Conservation (phyloP, 2,329 filamentous ascomycete species). For the Hypoxylon sp. region DNA sequence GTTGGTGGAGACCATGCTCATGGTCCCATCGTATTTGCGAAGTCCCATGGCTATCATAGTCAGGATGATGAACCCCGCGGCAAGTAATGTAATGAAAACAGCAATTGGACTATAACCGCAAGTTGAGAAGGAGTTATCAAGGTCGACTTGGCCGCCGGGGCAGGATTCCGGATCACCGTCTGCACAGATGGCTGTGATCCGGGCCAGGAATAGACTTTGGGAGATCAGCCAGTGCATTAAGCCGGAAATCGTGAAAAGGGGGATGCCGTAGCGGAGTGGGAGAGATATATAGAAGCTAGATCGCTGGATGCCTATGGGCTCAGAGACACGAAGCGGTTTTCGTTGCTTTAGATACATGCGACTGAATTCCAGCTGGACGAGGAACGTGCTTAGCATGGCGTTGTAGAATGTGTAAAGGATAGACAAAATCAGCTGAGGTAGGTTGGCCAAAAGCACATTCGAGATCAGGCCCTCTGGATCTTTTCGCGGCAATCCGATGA, state of each 20-base stretch:
- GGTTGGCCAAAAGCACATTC: conserved; percentile 61
- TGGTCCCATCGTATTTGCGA: conserved; percentile 52
- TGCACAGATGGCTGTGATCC: conserved; percentile 21
- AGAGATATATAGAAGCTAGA: conserved; percentile 62
- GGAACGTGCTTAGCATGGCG: conserved; percentile 48
- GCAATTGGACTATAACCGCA: conserved; percentile 26
- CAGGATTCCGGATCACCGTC: conserved; percentile 12
- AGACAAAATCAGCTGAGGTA: conserved; percentile 63
- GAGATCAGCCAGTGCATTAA: conserved; percentile 66
- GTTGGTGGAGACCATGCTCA: conserved; percentile 55
- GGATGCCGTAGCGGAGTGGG: conserved; percentile 61
- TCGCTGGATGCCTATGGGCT: conserved; percentile 59
- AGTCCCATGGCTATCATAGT: conserved; percentile 46
- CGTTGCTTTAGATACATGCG: conserved; percentile 52
- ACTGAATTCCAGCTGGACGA: conserved; percentile 60
- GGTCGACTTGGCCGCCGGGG: conserved; percentile 16
- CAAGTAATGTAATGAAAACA: conserved; percentile 38
- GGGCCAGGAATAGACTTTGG: conserved; percentile 61
- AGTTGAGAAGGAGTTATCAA: conserved; percentile 30
- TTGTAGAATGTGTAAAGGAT: conserved; percentile 64
- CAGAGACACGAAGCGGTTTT: conserved; percentile 61
- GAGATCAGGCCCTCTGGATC: conserved; percentile 53
- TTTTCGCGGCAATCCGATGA: conserved; percentile 45
- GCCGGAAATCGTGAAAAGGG: conserved; percentile 55
- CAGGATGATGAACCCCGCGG: conserved; percentile 30